These are phyloP conservation scores for Anthracocystis walkeri DNA, from an alignment of 1,284 basidiomycete genomes.

Conservation along the genomic window DNA sequence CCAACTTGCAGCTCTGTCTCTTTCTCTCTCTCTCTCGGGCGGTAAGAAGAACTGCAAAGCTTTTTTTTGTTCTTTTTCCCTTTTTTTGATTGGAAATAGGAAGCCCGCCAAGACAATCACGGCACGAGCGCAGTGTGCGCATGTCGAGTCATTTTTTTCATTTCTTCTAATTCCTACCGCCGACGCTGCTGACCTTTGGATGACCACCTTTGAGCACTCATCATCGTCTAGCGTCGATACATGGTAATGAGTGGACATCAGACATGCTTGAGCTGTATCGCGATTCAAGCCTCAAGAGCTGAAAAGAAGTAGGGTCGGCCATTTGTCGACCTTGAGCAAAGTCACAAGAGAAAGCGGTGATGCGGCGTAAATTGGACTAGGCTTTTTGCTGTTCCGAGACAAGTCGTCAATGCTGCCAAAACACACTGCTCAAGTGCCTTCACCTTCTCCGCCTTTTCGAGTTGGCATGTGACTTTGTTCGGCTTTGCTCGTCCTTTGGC, in stretches of 20 bases:
- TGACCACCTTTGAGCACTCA: neutral
- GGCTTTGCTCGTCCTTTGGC: neutral
- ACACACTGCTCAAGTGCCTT: conserved; percentile 2
- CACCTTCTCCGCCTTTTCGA: neutral
- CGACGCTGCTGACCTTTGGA: neutral
- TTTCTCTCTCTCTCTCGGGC: conserved; percentile 25
- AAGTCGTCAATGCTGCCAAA: neutral
- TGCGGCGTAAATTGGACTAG: neutral
- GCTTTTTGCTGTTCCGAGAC: no score
- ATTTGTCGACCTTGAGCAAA: no score
- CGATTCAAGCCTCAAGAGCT: no score
- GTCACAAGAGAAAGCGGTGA: no score
- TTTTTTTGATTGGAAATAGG: conserved; percentile 4
- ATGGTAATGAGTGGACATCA: neutral
- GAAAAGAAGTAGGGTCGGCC: no score
- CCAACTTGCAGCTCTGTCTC: neutral
- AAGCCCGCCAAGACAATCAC: neutral
- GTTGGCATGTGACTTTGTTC: conserved; percentile 4
- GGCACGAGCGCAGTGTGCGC: conserved; percentile 14
- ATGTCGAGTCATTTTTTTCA: conserved; percentile 33
- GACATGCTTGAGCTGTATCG: no score
- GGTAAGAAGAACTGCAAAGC: conserved; percentile 34
- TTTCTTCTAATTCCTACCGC: conserved; percentile 1
- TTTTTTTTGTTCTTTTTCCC: conserved; percentile 6
- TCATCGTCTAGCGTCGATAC: neutral